Conservation (phyloP, 73 alveolate genomes). For the Durusdinium trenchii region DNA sequence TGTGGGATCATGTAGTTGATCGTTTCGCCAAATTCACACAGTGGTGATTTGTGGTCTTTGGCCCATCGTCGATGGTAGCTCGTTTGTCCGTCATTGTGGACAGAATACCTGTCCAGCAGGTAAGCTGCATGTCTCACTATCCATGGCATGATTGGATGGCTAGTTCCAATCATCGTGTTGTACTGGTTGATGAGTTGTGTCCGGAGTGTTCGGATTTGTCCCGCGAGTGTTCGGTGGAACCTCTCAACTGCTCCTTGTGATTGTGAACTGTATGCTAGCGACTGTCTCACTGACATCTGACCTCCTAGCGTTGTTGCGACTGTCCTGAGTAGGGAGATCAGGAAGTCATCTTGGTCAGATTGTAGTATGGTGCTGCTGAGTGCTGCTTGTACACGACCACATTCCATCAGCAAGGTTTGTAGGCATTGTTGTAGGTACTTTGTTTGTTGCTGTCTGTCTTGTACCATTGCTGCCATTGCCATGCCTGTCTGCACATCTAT, state of each 20-base stretch:
- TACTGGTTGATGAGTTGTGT: background rate
- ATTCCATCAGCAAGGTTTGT: background rate
- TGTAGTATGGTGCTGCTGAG: background rate
- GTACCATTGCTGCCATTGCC: conserved; percentile 8
- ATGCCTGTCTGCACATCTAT: background rate
- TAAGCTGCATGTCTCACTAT: background rate
- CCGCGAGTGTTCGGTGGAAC: background rate
- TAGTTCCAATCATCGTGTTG: background rate
- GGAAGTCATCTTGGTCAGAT: background rate
- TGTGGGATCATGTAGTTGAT: background rate
- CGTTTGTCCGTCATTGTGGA: background rate
- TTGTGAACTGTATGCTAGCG: background rate
- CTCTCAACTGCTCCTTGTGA: background rate
- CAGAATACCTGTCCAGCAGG: background rate
- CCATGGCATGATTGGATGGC: background rate
- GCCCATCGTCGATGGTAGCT: background rate
- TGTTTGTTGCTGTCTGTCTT: background rate
- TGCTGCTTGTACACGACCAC: background rate
- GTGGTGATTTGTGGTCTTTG: too few relatives aligned
- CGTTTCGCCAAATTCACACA: background rate
- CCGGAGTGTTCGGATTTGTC: background rate
- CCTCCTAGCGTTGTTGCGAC: background rate
- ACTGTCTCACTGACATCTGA: background rate
- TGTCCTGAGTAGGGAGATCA: background rate
- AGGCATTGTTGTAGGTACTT: background rate